Conservation (phyloP, 306 rosid species). For the Prunus persica region Prunus_persica_NCBIv2 NC_034011.1:22077001-22077500, state of each 20-base stretch:
- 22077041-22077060: slow-evolving; percentile 67
- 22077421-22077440: no score
- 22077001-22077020: slow-evolving; percentile 65
- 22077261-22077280: no score
- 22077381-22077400: no score
- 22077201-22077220: neutral
- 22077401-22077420: fast-evolving
- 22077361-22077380: no score
- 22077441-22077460: no score
- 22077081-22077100: neutral
- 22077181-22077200: neutral
- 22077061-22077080: slow-evolving; percentile 12
- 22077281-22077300: no score
- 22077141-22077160: neutral
- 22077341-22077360: no score
- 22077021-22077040: slow-evolving; percentile 77
- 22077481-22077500: no score
- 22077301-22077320: no score
- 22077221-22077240: neutral
- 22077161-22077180: neutral
- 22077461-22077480: no score
- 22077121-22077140: neutral
- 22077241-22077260: no score
- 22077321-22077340: no score
- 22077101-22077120: neutral